Percentiles rank a stretch among this genome's conserved stretches.
Evolutionary conservation across 2,329 filamentous ascomycete genomes (phyloP).

Genomic region (Colletotrichum sojae): DNA sequence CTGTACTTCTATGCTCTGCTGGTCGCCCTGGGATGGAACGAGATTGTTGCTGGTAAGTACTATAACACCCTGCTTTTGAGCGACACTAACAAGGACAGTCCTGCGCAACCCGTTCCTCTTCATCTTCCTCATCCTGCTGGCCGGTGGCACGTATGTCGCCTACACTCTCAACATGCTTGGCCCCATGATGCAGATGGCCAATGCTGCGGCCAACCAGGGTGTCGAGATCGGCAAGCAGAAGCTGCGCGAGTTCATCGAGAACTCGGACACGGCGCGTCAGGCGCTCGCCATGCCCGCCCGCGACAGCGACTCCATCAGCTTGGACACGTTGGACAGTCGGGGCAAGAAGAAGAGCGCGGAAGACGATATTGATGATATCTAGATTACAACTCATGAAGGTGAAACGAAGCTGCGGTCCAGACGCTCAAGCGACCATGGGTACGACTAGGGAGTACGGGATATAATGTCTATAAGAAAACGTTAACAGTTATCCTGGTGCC

Average conservation of each 20-base stretch:
- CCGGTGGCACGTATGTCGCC: slow-evolving; percentile 85
- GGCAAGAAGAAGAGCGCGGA: slow-evolving; percentile 65
- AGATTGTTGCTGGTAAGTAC: slow-evolving; percentile 88
- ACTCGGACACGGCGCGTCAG: slow-evolving; percentile 86
- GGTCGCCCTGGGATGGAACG: slow-evolving; percentile 97
- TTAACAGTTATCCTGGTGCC: slow-evolving; percentile 8
- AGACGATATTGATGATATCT: slow-evolving; percentile 74
- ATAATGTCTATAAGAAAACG: slow-evolving; percentile 40
- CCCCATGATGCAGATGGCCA: slow-evolving; percentile 94
- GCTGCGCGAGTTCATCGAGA: slow-evolving; percentile 90
- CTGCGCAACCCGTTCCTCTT: slow-evolving; percentile 95
- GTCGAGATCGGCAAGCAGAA: slow-evolving; percentile 93
- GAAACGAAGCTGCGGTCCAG: slow-evolving; percentile 26
- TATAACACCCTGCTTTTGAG: background rate
- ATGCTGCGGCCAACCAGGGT: slow-evolving; percentile 88
- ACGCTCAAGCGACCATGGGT: slow-evolving; percentile 25
- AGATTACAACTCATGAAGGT: slow-evolving; percentile 36
- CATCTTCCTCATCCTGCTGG: slow-evolving; percentile 84
- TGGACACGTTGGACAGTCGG: slow-evolving; percentile 73
- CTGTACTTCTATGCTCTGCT: slow-evolving; percentile 94
- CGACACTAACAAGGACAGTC: slow-evolving; percentile 67
- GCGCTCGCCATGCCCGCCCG: slow-evolving; percentile 81
- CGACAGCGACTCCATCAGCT: slow-evolving; percentile 64
- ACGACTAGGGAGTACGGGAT: slow-evolving; percentile 36
- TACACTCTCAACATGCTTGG: slow-evolving; percentile 96